Conservation (phyloP, 345 rosid species). For the Aquilaria sinensis region DNA sequence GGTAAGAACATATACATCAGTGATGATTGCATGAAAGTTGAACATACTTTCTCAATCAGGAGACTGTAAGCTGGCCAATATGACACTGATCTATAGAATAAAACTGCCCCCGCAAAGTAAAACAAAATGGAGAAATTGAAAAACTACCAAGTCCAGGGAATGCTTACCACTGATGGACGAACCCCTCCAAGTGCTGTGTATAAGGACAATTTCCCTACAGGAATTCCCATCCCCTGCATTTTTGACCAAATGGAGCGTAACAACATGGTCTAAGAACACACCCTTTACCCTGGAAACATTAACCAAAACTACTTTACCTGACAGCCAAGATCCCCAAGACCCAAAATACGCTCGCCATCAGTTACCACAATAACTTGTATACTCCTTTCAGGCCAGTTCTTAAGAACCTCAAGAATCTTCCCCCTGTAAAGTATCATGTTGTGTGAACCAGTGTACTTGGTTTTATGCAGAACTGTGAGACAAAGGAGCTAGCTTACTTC, state of each 20-base stretch:
- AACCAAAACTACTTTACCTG: slow-evolving; percentile 43
- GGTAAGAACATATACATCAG: not conserved
- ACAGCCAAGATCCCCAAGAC: slow-evolving; percentile 97
- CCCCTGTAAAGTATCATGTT: slow-evolving; percentile 41
- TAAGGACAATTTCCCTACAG: slow-evolving; percentile 76
- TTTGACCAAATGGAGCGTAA: not conserved
- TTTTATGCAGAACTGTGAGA: not conserved
- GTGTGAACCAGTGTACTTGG: not conserved
- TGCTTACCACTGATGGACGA: slow-evolving; percentile 81
- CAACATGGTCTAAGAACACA: not conserved
- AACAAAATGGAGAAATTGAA: not conserved
- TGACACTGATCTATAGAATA: slow-evolving; percentile 1
- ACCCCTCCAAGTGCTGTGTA: slow-evolving; percentile 91
- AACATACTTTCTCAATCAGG: not conserved
- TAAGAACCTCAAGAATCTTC: slow-evolving; percentile 79
- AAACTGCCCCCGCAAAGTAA: not conserved
- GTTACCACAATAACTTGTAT: slow-evolving; percentile 94
- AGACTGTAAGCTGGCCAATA: not conserved
- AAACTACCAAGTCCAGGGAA: not conserved
- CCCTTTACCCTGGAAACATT: not conserved
- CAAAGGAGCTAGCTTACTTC: slow-evolving; percentile 36
- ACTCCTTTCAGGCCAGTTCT: slow-evolving; percentile 86
- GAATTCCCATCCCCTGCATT: slow-evolving; percentile 86
- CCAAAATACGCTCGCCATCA: slow-evolving; percentile 90
- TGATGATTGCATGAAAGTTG: not conserved